These are phyloP conservation scores for Canavalia gladiata DNA, from an alignment of 306 rosid genomes.

Conservation along the genomic window DNA sequence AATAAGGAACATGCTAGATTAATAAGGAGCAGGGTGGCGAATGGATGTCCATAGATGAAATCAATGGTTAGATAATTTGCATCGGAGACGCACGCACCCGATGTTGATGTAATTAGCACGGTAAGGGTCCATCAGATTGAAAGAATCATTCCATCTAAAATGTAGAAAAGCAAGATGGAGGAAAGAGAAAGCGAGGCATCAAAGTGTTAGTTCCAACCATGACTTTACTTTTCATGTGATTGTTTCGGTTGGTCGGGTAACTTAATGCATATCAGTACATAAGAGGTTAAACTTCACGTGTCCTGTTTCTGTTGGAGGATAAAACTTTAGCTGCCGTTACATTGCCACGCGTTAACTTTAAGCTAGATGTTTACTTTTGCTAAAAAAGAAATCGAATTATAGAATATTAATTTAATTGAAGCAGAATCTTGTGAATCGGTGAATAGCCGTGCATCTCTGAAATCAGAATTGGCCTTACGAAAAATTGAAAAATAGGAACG, in stretches of 20 bases:
- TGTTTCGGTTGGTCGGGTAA: constrained; percentile 12
- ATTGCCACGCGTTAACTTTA: background rate
- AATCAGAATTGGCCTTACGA: background rate
- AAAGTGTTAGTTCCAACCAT: background rate
- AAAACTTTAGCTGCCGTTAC: background rate
- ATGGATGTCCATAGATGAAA: no score
- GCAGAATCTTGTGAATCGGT: background rate
- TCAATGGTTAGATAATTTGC: no score
- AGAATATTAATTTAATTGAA: background rate
- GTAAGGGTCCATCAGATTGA: no score
- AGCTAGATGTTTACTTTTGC: background rate
- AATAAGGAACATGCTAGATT: no score
- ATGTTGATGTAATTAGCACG: no score
- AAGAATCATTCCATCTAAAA: background rate
- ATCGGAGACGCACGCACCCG: no score
- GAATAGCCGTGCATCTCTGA: background rate
- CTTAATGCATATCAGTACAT: background rate
- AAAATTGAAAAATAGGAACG: background rate
- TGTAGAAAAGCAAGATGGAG: background rate
- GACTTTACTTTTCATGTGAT: background rate
- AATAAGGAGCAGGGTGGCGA: no score
- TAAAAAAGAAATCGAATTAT: background rate
- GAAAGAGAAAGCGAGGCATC: background rate
- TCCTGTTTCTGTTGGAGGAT: no score
- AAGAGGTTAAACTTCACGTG: background rate